These are phyloP conservation scores for Ceratobasidium papillatum DNA, from an alignment of 1,284 basidiomycete species.

Conservation along the genomic window DNA sequence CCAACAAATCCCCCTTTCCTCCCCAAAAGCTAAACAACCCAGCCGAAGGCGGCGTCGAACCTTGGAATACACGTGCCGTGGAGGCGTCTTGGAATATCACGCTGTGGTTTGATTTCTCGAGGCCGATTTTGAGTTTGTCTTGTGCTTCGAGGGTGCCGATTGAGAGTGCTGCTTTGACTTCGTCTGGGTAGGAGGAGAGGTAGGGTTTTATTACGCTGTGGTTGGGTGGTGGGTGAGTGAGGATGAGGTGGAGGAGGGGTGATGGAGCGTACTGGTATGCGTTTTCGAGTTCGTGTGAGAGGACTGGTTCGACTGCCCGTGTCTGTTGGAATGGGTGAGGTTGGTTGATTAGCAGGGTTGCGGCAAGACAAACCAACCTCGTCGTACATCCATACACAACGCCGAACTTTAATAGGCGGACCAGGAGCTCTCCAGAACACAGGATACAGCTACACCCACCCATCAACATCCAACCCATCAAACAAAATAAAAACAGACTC, in stretches of 20 bases:
- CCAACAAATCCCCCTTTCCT: constrained; percentile 38
- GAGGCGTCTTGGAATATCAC: constrained; percentile 58
- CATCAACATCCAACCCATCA: background rate
- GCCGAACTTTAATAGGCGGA: constrained; percentile 56
- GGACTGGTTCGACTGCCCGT: constrained; percentile 53
- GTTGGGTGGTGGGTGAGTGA: background rate
- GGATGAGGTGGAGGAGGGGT: background rate
- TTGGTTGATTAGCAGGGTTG: background rate
- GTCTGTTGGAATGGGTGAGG: constrained; percentile 43
- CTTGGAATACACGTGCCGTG: constrained; percentile 56
- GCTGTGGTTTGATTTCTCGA: constrained; percentile 48
- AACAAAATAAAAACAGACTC: constrained; percentile 20
- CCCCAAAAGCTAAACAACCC: constrained; percentile 8
- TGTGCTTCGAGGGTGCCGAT: constrained; percentile 57
- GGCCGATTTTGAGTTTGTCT: constrained; percentile 59
- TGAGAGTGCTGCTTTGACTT: constrained; percentile 57
- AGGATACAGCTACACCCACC: constrained; percentile 53
- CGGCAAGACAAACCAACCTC: constrained; percentile 52
- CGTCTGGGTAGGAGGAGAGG: constrained; percentile 58
- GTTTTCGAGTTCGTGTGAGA: constrained; percentile 60
- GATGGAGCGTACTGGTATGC: constrained; percentile 53
- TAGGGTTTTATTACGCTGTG: constrained; percentile 53
- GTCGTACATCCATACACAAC: constrained; percentile 62
- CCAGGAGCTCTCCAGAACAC: constrained; percentile 62
- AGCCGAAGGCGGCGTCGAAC: constrained; percentile 23